Percentiles rank a stretch among this genome's conserved stretches.
phyloP scores from a whole-genome alignment of 208 protist species.

The Acanthamoeba quina region DNA sequence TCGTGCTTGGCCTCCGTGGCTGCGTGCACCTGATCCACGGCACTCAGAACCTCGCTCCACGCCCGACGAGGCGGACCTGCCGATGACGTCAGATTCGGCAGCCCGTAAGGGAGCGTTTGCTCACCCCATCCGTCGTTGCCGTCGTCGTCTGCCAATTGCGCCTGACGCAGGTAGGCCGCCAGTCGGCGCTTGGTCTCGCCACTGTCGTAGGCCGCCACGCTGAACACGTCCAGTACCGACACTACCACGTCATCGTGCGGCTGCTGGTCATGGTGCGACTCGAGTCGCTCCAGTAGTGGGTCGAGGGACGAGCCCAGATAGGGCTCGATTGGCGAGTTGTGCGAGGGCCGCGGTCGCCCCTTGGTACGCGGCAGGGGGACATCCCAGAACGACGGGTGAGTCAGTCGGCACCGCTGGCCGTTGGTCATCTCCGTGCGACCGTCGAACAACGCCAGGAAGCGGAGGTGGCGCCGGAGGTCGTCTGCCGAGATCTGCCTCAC shows the following conservation, averaged over 20 bases:
- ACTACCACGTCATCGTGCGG: background rate
- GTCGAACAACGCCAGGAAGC: background rate
- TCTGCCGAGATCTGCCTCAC: background rate
- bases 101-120: too few species aligned
- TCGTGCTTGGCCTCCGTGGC: background rate
- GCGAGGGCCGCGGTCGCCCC: background rate
- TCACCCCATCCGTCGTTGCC: too few species aligned
- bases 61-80: background rate
- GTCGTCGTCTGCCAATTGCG: background rate
- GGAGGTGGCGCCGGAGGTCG: background rate
- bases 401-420: background rate
- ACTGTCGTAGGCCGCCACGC: background rate
- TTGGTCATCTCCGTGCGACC: background rate
- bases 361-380: background rate
- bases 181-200: background rate
- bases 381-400: background rate
- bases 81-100: background rate
- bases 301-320: background rate
- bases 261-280: background rate
- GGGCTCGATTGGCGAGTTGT: background rate
- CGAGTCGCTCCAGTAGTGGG: background rate
- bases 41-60: background rate
- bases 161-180: background rate
- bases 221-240: background rate
- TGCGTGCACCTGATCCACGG: background rate